Conservation (phyloP, 2,329 filamentous ascomycete genomes). For the Fusarium lyarnte region DNA sequence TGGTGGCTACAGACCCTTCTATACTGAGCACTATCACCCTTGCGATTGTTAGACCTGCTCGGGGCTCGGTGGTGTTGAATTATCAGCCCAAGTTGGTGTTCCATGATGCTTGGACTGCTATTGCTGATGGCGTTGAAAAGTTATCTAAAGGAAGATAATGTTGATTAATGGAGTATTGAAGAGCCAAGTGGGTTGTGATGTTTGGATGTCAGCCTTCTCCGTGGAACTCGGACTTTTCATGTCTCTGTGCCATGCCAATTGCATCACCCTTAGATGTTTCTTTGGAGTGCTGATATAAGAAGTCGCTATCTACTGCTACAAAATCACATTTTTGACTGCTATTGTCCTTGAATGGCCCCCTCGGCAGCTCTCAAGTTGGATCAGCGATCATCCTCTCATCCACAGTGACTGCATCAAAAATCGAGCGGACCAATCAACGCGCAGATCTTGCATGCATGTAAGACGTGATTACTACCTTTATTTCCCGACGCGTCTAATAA, state of each 20-base stretch:
- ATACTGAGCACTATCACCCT: too few species aligned
- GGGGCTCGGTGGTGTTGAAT: too few species aligned
- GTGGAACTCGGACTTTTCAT: not conserved
- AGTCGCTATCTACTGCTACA: rapidly evolving
- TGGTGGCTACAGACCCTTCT: too few species aligned
- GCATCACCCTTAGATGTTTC: rapidly evolving
- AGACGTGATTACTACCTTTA: not conserved
- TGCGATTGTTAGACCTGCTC: too few species aligned
- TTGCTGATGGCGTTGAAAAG: too few species aligned
- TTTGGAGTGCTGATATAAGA: rapidly evolving
- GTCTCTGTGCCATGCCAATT: rapidly evolving
- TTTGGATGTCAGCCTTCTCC: not conserved
- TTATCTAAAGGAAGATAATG: not conserved
- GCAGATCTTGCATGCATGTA: not conserved
- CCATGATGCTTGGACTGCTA: too few species aligned
- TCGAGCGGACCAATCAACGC: not conserved
- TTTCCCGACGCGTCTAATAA: not conserved
- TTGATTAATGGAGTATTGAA: not conserved
- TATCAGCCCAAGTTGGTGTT: too few species aligned
- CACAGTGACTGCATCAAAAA: too few species aligned
- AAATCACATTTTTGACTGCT: rapidly evolving
- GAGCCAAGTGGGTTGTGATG: not conserved
- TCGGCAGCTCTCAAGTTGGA: not conserved
- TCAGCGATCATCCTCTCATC: not conserved
- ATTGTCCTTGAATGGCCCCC: not conserved